A percentile compares a stretch with the other conserved stretches of the same genome.
phyloP scores from a whole-genome alignment of 176 grass and related monocot species.

The Aegilops tauschii region DNA sequence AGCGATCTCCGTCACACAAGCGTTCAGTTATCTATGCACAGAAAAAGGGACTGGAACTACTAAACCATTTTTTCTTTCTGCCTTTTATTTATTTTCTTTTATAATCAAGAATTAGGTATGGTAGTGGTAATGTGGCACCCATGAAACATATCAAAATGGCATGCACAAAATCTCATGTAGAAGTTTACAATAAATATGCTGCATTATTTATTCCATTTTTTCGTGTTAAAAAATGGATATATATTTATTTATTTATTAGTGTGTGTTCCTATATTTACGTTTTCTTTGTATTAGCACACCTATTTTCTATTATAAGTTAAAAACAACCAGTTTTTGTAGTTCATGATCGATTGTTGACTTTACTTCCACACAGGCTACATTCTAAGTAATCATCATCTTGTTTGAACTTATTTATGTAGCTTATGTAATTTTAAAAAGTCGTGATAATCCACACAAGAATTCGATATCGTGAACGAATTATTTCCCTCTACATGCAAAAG shows the following conservation, averaged over 20 bases:
- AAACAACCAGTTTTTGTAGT: background rate
- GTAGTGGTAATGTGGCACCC: background rate
- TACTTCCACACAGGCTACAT: background rate
- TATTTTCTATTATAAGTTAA: background rate
- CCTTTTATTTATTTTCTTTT: background rate
- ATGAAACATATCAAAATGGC: background rate
- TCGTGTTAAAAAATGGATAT: background rate
- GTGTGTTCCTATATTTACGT: background rate
- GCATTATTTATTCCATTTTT: background rate
- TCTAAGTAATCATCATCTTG: background rate
- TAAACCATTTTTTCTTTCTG: background rate
- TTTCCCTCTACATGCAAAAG: background rate
- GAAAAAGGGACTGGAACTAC: background rate
- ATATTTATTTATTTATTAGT: background rate
- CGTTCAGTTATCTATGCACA: background rate
- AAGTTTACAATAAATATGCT: background rate
- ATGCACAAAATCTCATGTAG: background rate
- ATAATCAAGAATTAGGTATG: background rate
- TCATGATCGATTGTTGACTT: background rate
- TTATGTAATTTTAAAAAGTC: background rate
- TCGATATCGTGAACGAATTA: background rate
- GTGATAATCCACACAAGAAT: background rate
- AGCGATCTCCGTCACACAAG: background rate
- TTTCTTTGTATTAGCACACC: background rate
- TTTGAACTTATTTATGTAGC: background rate